phyloP scores from a whole-genome alignment of 169 alveolate species.

The Cryptosporidium canis region DNA sequence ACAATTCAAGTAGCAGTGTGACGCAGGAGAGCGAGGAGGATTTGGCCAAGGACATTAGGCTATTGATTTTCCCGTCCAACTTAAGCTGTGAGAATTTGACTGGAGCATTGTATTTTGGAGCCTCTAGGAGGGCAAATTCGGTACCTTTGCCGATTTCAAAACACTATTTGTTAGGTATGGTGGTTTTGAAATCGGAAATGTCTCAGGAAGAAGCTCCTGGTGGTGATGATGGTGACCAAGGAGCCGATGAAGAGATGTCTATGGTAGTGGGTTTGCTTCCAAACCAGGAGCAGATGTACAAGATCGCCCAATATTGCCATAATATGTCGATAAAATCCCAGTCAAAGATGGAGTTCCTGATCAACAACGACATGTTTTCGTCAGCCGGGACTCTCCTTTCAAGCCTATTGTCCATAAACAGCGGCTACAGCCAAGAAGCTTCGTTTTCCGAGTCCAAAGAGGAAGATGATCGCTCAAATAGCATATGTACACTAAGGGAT shows the following conservation, averaged over 20 bases:
- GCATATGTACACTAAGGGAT: conserved; percentile 17
- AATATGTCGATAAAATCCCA: conserved; percentile 9
- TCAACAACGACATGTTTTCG: conserved; percentile 34
- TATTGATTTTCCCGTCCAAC: conserved; percentile 25
- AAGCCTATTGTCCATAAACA: conserved; percentile 23
- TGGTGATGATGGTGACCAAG: background rate
- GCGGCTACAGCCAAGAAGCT: background rate
- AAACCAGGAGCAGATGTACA: conserved; percentile 24
- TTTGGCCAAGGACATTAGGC: background rate
- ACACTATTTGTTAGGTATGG: conserved; percentile 35
- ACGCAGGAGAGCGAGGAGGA: background rate
- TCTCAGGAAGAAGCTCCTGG: background rate
- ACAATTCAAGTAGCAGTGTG: background rate
- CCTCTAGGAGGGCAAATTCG: background rate
- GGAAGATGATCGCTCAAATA: background rate
- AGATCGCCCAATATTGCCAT: conserved; percentile 56
- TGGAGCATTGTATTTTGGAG: background rate
- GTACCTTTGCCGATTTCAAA: conserved; percentile 36
- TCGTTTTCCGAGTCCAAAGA: background rate
- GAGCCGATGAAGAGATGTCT: background rate
- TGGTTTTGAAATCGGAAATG: background rate
- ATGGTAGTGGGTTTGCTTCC: conserved; percentile 10
- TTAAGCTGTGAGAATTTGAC: background rate
- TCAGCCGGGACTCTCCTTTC: conserved; percentile 65
- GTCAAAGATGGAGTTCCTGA: conserved; percentile 38